A percentile compares a stretch with the other conserved stretches of the same genome.
These are phyloP conservation scores for Lagenaria siceraria DNA, from an alignment of 306 rosid genomes.

Conservation along the genomic window DNA sequence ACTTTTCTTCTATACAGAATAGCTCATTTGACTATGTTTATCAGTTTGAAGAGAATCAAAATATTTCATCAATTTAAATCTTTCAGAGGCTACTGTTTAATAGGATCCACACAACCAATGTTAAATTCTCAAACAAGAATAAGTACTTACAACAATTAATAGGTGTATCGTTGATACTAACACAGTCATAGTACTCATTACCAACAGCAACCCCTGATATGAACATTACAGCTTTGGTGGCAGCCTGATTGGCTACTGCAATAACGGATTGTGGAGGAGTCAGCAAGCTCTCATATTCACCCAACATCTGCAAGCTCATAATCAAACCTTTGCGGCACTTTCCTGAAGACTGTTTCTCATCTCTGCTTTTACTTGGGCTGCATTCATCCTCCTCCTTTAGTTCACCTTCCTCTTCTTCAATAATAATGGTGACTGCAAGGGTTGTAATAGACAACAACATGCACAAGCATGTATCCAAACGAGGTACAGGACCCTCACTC, in stretches of 20 bases:
- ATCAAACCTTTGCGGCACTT: conserved; percentile 53
- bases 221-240: conserved; percentile 66
- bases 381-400: conserved; percentile 47
- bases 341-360: conserved; percentile 37
- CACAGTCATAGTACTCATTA: conserved; percentile 33
- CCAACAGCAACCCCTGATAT: conserved; percentile 47
- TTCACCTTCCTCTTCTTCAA: conserved; percentile 85
- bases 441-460: conserved; percentile 63
- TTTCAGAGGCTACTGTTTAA: not conserved
- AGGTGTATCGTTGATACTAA: conserved; percentile 45
- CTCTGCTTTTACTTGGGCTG: conserved; percentile 35
- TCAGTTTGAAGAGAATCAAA: not conserved
- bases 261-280: conserved; percentile 51
- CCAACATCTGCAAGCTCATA: conserved; percentile 63
- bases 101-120: not conserved
- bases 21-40: not conserved
- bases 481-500: conserved; percentile 64
- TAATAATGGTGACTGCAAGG: conserved; percentile 44
- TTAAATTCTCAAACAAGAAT: conserved; percentile 13
- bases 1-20: not conserved
- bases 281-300: conserved; percentile 56
- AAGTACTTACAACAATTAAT: conserved; percentile 54
- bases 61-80: not conserved
- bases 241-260: conserved; percentile 75
- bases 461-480: conserved; percentile 74